Evolutionary conservation across 768 basidiomycete genomes (phyloP), one percentile per base, ranked within the genome.

Genomic region (Boletus patriciae): DNA sequence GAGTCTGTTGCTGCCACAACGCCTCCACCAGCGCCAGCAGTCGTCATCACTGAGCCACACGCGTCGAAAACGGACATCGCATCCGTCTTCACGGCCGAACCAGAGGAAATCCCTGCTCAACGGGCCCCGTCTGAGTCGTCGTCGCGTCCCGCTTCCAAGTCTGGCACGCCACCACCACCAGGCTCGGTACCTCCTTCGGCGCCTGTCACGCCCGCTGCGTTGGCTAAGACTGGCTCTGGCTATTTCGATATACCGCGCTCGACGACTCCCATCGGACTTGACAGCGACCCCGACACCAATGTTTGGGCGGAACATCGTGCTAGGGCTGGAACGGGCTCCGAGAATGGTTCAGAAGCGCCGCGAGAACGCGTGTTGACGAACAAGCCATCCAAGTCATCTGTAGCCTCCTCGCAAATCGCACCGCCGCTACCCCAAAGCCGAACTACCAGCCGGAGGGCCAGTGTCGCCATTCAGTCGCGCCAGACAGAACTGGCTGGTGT

Each of bases 1-100:
- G 60, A 61, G 54, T 53, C 63, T 37, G 40, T 56, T 49, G 45
- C 66, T 46, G 41, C 60, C 37, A 55, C 58, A 38, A 42, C 49
- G 21, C 12, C 51, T 46, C 59, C 59, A 45, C 68, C 62, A 18
- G 44, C 36, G n/a, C 55, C 59, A 13, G 47, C 51, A 18, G 36
- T 58, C 27, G 10, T 66, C 55, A 23, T 57, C 37, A 46, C 57
- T 40, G 58, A 62, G 31, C 43, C 62, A n/a, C 55, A 52, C 48
- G 48, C 64, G 53, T 19, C 76, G 62, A 50, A 74, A 74, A 38
- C 71, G 70, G 42, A 77, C 72, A 21, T 81, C 76, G 33, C 78
- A 68, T 11, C 63, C 6, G 80, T 79, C 9, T 78, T 84, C 68
- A 83, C 80, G 0, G 80, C 78, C 23, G 80, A 81, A 48, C 74